Conservation (phyloP, 164 flowering plant genomes). For the Paratinospora sagittata region DNA sequence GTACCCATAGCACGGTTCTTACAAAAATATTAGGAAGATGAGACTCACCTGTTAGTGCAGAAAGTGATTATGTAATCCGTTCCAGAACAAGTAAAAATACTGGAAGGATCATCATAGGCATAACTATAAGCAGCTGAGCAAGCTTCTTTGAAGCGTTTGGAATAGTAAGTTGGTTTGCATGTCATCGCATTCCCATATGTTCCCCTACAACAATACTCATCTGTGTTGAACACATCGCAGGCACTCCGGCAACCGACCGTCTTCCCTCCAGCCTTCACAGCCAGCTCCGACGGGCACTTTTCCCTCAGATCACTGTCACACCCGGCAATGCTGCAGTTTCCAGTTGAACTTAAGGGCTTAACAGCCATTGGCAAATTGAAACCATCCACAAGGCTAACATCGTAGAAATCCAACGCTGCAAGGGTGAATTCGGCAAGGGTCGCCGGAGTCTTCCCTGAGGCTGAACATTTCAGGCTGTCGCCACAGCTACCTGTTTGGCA, state of each 20-base stretch:
- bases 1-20: neutral
- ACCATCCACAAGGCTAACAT: slow-evolving; percentile 94
- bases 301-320: slow-evolving; percentile 59
- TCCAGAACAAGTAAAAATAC: slow-evolving; percentile 68
- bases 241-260: slow-evolving; percentile 71
- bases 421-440: slow-evolving; percentile 91
- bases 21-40: neutral
- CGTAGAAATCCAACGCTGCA: slow-evolving; percentile 56
- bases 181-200: slow-evolving; percentile 45
- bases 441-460: slow-evolving; percentile 67
- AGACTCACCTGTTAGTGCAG: slow-evolving; percentile 60
- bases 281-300: slow-evolving; percentile 68
- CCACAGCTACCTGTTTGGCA: slow-evolving; percentile 86
- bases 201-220: slow-evolving; percentile 82
- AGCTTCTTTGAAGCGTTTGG: slow-evolving; percentile 66
- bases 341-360: slow-evolving; percentile 54
- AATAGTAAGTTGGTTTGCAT: slow-evolving; percentile 66
- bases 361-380: slow-evolving; percentile 66
- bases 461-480: slow-evolving; percentile 49
- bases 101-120: slow-evolving; percentile 87
- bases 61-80: slow-evolving; percentile 67
- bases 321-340: slow-evolving; percentile 71
- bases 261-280: slow-evolving; percentile 41
- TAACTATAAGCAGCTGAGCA: slow-evolving; percentile 87
- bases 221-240: slow-evolving; percentile 77